These are phyloP conservation scores for Tremella yokohamensis DNA, from an alignment of 768 basidiomycete genomes.

Conservation along the genomic window DNA sequence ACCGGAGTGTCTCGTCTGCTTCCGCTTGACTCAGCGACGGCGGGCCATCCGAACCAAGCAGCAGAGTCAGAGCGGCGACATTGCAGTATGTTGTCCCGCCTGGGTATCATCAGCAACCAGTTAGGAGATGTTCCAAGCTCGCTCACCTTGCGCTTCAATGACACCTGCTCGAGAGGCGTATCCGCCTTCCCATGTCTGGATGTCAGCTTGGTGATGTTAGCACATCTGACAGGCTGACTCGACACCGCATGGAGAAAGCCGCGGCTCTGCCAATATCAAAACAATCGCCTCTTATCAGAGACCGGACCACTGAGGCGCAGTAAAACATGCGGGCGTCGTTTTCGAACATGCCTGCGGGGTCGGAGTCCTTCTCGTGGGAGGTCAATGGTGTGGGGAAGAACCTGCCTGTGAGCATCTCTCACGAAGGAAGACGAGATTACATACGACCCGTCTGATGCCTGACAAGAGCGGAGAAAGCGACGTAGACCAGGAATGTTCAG, in stretches of 20 bases:
- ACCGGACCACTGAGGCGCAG: conserved; percentile 78
- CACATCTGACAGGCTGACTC: conserved; percentile 2
- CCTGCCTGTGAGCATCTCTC: conserved; percentile 25
- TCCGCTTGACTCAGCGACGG: conserved; percentile 47
- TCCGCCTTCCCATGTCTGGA: conserved; percentile 85
- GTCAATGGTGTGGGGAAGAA: conserved; percentile 46
- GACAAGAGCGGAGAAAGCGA: conserved; percentile 66
- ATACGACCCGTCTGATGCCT: conserved; percentile 79
- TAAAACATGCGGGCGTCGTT: conserved; percentile 79
- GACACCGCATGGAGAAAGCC: background rate
- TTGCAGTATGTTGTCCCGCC: conserved; percentile 94
- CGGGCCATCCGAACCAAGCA: conserved; percentile 30
- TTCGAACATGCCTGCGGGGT: conserved; percentile 49
- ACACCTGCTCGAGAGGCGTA: conserved; percentile 72
- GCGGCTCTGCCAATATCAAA: background rate
- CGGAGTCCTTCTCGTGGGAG: conserved; percentile 35
- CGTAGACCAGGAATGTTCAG: conserved; percentile 69
- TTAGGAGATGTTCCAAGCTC: background rate
- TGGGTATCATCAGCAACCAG: conserved; percentile 46
- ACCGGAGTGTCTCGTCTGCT: conserved; percentile 61
- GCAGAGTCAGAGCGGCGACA: conserved; percentile 68
- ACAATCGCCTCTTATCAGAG: conserved; percentile 72
- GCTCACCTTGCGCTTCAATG: conserved; percentile 77
- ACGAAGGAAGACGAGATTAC: conserved; percentile 12
- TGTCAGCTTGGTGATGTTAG: conserved; percentile 1